Percentiles rank a stretch among this genome's conserved stretches.
phyloP scores from a whole-genome alignment of 805 yeast genomes.

The Yamadazyma insecticola region DNA sequence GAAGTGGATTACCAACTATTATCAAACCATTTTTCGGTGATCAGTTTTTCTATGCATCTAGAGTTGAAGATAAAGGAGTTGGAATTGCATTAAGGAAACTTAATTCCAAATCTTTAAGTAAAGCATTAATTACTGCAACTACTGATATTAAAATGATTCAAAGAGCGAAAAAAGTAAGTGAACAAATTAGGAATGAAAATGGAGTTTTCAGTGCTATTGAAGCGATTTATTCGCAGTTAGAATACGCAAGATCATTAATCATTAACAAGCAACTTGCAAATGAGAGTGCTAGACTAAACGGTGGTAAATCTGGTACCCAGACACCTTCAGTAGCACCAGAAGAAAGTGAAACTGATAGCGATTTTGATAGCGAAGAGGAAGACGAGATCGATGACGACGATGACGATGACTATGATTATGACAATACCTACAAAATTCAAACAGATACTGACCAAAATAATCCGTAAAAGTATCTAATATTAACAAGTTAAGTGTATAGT shows the following conservation, averaged over 20 bases:
- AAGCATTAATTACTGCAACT: slow-evolving; percentile 67
- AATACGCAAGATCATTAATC: slow-evolving; percentile 63
- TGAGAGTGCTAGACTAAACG: slow-evolving; percentile 14
- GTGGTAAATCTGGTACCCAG: slow-evolving; percentile 3
- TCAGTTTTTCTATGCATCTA: slow-evolving; percentile 84
- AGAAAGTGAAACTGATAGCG: slow-evolving; percentile 1
- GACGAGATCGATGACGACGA: background rate
- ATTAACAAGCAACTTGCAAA: slow-evolving; percentile 38
- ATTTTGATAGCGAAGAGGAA: background rate
- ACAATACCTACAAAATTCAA: too few relatives aligned
- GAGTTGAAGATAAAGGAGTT: slow-evolving; percentile 86
- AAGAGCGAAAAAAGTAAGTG: slow-evolving; percentile 62
- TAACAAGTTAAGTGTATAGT: too few relatives aligned
- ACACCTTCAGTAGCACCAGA: slow-evolving; percentile 3
- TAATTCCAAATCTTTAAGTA: slow-evolving; percentile 56
- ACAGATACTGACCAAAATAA: too few relatives aligned
- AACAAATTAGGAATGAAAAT: slow-evolving; percentile 61
- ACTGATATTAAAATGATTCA: slow-evolving; percentile 61
- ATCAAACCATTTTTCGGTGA: slow-evolving; percentile 96
- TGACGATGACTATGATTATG: too few relatives aligned
- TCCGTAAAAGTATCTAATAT: too few relatives aligned
- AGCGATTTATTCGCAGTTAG: slow-evolving; percentile 72
- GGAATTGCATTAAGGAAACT: slow-evolving; percentile 71
- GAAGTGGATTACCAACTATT: slow-evolving; percentile 84
- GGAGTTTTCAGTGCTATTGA: slow-evolving; percentile 79